Evolutionary conservation across 1,284 basidiomycete genomes (phyloP), one percentile per base, ranked within the genome.

Genomic region (Rhodotorula sp.): DNA sequence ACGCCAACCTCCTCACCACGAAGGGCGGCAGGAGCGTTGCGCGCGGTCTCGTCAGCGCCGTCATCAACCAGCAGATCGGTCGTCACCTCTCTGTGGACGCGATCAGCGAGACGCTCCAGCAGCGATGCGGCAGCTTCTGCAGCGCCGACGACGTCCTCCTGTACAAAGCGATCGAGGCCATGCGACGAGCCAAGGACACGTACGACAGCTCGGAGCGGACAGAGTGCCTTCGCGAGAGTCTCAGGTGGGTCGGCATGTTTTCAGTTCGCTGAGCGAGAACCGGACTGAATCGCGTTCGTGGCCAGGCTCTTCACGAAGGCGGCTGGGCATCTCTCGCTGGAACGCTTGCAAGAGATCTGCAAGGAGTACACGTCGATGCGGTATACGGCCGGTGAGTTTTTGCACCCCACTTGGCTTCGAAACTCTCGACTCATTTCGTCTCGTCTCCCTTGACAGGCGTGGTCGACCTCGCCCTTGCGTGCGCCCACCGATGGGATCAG

Each of bases 41-140:
- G 12, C 86, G 92, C 75, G 88, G 88, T n/a, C 83, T 98, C 28
- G 93, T 97, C 18, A 95, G 94, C 74, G 90, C 95, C 49, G 87
- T 99, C 74, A 99, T 99, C 77, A 93, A 99, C 82, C 92, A 95
- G 78, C 95, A 98, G 80, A 98, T 98, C 77, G 92, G 92, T 21
- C 91, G 95, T 79, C 93, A 97, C 80, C 90, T 94, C 62, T 93
- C 94, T 92, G 90, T 97, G 73, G 97, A 99, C 81, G 92, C 92
- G 5, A 91, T 99, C 78, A 95, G 93, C 78, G 92, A 97, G 77
- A 89, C 93, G 65, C 83, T 99, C 48, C 95, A 99, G 80, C 89
- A 91, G 79, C 87, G 93, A 79, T 99, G 97, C 79, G 95, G 94
- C 1, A 92, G 92, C 26, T 99, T 99, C 85, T 98, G 95, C 82